A percentile compares a stretch with the other conserved stretches of the same genome.
Evolutionary conservation across 192 early-diverging fungal species (phyloP).

Genomic region (Coemansia sp.): DNA sequence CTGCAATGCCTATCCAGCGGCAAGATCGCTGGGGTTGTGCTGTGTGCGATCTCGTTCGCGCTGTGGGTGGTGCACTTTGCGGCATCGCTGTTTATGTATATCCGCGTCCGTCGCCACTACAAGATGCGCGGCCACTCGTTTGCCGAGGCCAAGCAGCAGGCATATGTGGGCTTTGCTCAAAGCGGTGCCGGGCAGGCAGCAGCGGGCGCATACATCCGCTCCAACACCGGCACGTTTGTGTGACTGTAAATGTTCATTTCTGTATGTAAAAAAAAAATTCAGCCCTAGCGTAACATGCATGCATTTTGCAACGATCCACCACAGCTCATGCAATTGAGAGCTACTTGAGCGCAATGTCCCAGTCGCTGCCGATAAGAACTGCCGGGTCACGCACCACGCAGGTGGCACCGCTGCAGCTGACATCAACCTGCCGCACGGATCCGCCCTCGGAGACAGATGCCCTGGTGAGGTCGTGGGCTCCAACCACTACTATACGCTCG

Average conservation of each 20-base stretch:
- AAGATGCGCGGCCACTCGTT: constrained; percentile 68
- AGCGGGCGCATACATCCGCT: constrained; percentile 37
- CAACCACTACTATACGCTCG: constrained; percentile 48
- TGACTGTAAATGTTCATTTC: constrained; percentile 5
- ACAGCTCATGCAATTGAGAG: background rate
- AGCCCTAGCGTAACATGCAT: no score
- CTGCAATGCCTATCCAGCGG: constrained; percentile 66
- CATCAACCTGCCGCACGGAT: constrained; percentile 24
- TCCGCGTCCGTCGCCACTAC: constrained; percentile 65
- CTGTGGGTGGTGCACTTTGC: constrained; percentile 65
- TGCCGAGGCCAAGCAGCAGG: constrained; percentile 66
- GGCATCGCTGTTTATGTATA: constrained; percentile 58
- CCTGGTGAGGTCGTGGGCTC: constrained; percentile 26
- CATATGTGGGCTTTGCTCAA: constrained; percentile 58
- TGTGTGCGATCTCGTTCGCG: constrained; percentile 62
- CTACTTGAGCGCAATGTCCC: constrained; percentile 44
- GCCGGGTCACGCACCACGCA: constrained; percentile 52
- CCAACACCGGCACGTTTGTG: constrained; percentile 46
- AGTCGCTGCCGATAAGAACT: constrained; percentile 43
- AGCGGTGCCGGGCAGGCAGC: constrained; percentile 52
- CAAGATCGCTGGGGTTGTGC: constrained; percentile 66
- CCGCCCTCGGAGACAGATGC: constrained; percentile 37
- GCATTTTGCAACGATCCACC: no score
- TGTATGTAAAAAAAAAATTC: background rate
- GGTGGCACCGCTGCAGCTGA: constrained; percentile 23